Evolutionary conservation across 2,329 filamentous ascomycete genomes (phyloP).

Genomic region (Xylogone sp.): DNA sequence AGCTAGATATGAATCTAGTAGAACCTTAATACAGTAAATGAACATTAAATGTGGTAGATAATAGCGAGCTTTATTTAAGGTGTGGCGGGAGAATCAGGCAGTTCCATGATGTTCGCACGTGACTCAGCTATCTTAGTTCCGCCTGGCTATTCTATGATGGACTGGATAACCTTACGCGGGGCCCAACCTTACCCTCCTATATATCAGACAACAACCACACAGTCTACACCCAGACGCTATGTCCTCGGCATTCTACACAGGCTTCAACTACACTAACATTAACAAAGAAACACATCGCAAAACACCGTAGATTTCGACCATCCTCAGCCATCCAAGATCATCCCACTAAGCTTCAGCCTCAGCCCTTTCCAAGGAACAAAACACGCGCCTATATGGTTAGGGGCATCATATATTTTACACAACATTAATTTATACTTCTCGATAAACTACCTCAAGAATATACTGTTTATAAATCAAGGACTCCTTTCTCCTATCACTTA

Average conservation of each 20-base stretch:
- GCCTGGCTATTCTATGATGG: not conserved
- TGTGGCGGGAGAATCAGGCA: not conserved
- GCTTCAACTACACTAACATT: not conserved
- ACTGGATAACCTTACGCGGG: not conserved
- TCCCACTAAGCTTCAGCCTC: conserved; percentile 12
- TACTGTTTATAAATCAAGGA: conserved; percentile 44
- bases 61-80: not conserved
- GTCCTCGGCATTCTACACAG: not conserved
- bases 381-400: no score
- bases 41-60: not conserved
- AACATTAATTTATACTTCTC: no score
- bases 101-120: not conserved
- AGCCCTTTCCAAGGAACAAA: conserved; percentile 7
- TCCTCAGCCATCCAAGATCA: not conserved
- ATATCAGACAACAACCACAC: not conserved
- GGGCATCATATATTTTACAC: no score
- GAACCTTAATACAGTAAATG: not conserved
- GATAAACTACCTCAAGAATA: no score
- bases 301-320: not conserved
- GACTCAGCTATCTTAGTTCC: not conserved
- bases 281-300: not conserved
- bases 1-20: not conserved
- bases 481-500: conserved; percentile 40
- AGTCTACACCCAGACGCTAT: not conserved
- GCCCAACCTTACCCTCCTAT: not conserved